Base-by-base conservation (phyloP, 2,329 filamentous ascomycete genomes). In the Fusarium incarnatum region DNA sequence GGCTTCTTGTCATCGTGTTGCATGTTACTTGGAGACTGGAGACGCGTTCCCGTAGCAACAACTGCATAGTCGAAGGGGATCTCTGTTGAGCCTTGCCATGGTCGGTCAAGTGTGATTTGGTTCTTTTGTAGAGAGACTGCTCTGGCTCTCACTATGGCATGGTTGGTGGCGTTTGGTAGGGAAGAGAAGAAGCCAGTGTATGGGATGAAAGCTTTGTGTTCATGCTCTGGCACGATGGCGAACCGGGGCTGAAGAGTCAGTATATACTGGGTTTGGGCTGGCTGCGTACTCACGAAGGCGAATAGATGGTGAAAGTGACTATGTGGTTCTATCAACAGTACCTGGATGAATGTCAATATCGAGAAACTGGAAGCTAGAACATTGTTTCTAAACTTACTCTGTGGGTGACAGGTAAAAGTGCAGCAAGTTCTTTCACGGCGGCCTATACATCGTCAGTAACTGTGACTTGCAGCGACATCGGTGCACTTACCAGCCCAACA, bases 231-330 rank as follows among this genome's bases (percentile, higher is more conserved):
- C 1, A 85, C 70, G 8, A 86, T 82, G 5, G 79, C 80, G 53
- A 82, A 85, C 11, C 85, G 77, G 0, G 85, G 85, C 73, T 75
- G 22, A 9, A 5, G 7, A 16, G 52, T 60, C 28, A 54, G 15
- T 41, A 10, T 1, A 4, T 25, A n/a, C 18, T 41, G 10, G 10
- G 7, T 0, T 44, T 13, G n/a, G 16, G 18, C 4, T 8, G 6
- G 18, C 0, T 2, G 2, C 3, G 6, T 23, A 66, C 73, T 64
- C 40, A 75, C 73, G 64, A 87, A 85, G 7, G 73, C 73, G n/a
- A 84, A 87, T 0, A 81, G 77, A 56, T 83, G 84, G 59, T 87
- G 82, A 63, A 87, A 83, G 73, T 87, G 85, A 11, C 81, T 83
- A 60, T 86, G 85, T 54, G 81, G 83, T 66, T 87, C 85, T 28